Evolutionary conservation across 345 rosid species (phyloP), one percentile per base, ranked within the genome.

Genomic region (Rhizophora apiculata): DNA sequence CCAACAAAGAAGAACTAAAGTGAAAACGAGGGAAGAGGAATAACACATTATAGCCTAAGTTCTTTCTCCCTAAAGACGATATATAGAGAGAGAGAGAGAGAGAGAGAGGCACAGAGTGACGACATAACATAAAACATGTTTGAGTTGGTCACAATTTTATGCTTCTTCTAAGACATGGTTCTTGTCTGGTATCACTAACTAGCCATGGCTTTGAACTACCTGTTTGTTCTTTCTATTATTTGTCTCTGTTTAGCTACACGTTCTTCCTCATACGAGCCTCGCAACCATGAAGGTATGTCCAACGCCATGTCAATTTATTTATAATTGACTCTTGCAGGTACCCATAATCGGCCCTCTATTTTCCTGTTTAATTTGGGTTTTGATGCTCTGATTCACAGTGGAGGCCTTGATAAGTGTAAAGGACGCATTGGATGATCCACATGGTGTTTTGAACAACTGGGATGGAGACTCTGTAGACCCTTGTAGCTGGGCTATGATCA

Each of bases 401-500:
- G 97, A 86, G 39, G 96, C 97, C 32, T 66, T 93, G 85, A 87
- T 91, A 66, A 82, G 81, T 64, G 74, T 91, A 68, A 84, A 72
- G 70, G 83, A 74, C 51, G 84, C 72, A 37, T 76, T 91, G 78
- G 74, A 81, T 65, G 98, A 93, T 74, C 94, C 95, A 5, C 90
- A 84, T 73, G 97, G 96, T 22, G 92, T 86, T 39, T 73, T 93
- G 63, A 89, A 80, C 85, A 89, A 89, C 83, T 93, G 98, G 97
- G 97, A 93, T 72, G 94, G 84, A 70, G 86, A 87, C 61, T 91
- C 97, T 49, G 97, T 93, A 67, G 98, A 93, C 85, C 98, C 98
- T 49, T 93, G 98, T 75, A 93, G 96, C 65, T 93, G 98, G 98
- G 91, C 96, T 22, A 88, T 93, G 97, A 78, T 93, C 78, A 80